Base-by-base conservation (phyloP, 805 yeast species). In the Wickerhamomyces chambardii region DNA sequence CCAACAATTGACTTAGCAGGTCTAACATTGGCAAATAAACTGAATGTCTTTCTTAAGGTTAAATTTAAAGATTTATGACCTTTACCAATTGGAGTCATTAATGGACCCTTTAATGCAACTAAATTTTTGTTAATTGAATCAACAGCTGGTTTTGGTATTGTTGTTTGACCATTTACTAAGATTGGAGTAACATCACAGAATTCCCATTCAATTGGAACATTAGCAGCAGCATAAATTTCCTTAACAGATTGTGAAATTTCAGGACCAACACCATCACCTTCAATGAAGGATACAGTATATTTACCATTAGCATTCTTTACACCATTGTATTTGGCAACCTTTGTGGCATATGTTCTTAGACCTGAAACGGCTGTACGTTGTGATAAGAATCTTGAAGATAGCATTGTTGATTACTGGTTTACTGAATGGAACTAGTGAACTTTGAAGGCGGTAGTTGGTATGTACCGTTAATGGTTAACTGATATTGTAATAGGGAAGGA, bases 11-110 rank as follows among this genome's bases (percentile, higher is more conserved):
- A 83, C 66, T 84, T 84, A 63, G 97, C 92, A 37, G 97, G 97
- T 70, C 97, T 84, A 38, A 92, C 95, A 63, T 90, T 90, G 56
- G 99, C 99, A 51, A 87, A 92, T 51, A 92, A 71, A 66, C 83
- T 80, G 70, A 92, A 92, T 35, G 97, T 85, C 69, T 95, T 85
- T 74, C 99, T 86, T 64, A 92, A 73, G 27, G 99, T 90, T 72
- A 92, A 73, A 75, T 92, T 92, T 75, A 92, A 77, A 31, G 97
- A 89, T 56, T 86, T 86, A 72, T 92, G 97, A 58, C 98, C 98
- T 68, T 90, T 90, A 53, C 97, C 98, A 44, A 90, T 89, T 38
- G 99, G 99, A 29, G 99, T 92, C 37, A 97, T 97, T 55, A 92
- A 70, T 22, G 97, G 97, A 49, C 99, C 99, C 70, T 92, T 92